Evolutionary conservation across 1,284 basidiomycete genomes (phyloP), one percentile per base, ranked within the genome.

Genomic region (Peniophora sp.): DNA sequence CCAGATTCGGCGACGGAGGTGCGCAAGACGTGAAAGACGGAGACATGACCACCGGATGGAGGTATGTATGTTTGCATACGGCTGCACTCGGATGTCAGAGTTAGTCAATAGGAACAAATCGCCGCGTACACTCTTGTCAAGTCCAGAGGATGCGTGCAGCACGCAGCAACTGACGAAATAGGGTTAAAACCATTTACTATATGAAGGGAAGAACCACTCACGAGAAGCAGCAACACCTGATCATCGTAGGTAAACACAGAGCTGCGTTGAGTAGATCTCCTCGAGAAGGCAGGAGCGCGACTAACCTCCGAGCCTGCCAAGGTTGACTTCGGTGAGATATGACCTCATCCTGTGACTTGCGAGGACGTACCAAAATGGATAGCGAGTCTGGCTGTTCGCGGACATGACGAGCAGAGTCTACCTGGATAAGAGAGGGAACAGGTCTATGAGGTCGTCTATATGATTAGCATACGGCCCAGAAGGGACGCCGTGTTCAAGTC

Each of bases 61-160:
- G 73, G 61, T 49, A 72, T 68, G 24, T 83, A 63, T n/a, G 85
- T 88, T 68, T 90, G 88, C 83, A 90, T 87, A 53, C 85, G 85
- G 52, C 87, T 89, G 55, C 36, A 55, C 27, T 50, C 20, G 23
- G 44, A 27, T 19, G 41, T 50, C 34, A 53, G 51, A 45, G 38
- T 45, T n/a, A 32, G 35, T 34, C 50, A 48, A 46, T 22, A 25
- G 22, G 35, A 2, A 24, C 20, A 22, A 32, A 19, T 54, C 43
- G 39, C 47, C 41, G 3, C 82, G 55, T 55, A 92, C 90, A 93
- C 89, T 80, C 92, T 89, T 53, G 88, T 85, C 51, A 92, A 73
- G 66, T 94, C 91, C 46, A 93, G 68, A 25, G 91, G 91, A 70
- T 94, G 91, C 0, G 90, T 93, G 63, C 80, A 88, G 59, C 79